These are phyloP conservation scores for Candida neerlandica DNA, from an alignment of 1,139 yeast species.

Conservation along the genomic window DNA sequence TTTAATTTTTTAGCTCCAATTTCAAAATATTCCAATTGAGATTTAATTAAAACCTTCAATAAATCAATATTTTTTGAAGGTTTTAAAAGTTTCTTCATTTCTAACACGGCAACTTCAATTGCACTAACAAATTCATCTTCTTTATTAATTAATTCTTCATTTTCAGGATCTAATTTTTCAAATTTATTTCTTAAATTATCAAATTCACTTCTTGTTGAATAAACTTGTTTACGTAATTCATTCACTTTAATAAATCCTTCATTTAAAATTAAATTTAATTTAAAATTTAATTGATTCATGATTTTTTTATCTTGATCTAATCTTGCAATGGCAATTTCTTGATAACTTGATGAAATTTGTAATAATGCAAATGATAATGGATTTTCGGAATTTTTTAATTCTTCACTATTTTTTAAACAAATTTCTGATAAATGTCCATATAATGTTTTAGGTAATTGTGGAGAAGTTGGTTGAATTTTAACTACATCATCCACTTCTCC, in stretches of 20 bases:
- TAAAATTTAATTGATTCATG: constrained; percentile 55
- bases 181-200: constrained; percentile 60
- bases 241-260: constrained; percentile 62
- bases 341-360: constrained; percentile 59
- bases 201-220: constrained; percentile 66
- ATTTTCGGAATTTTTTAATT: constrained; percentile 44
- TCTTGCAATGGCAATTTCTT: constrained; percentile 61
- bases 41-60: constrained; percentile 62
- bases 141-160: constrained; percentile 58
- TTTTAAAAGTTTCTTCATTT: constrained; percentile 70
- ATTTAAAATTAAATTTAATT: constrained; percentile 53
- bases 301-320: constrained; percentile 67
- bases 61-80: constrained; percentile 66
- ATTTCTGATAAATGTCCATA: constrained; percentile 46
- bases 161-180: constrained; percentile 41
- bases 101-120: constrained; percentile 73
- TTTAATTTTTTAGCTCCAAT: constrained; percentile 40
- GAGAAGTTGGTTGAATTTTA: constrained; percentile 35
- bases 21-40: constrained; percentile 71
- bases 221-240: constrained; percentile 66
- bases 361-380: constrained; percentile 57
- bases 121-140: constrained; percentile 82
- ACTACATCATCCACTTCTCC: constrained; percentile 22
- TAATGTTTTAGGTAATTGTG: constrained; percentile 45
- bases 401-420: constrained; percentile 39